Evolutionary conservation across 768 basidiomycete genomes (phyloP).

Genomic region (Termitomyces sp.): DNA sequence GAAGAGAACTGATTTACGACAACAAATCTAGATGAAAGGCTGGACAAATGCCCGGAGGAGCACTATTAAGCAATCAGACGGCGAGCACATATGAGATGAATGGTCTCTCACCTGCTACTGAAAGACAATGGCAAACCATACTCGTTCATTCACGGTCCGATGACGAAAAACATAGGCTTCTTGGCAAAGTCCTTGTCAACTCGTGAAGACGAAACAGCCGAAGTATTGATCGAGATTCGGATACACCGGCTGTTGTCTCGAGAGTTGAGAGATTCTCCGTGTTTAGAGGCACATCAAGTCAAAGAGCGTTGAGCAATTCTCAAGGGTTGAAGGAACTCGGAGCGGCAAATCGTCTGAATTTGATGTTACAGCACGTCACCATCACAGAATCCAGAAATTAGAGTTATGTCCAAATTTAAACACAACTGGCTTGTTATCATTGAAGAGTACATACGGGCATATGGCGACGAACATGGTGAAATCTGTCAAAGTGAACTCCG

Average conservation of each 20-base stretch:
- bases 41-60: not conserved
- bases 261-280: not conserved
- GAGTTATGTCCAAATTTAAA: no score
- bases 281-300: not conserved
- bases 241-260: not conserved
- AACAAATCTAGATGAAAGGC: not conserved
- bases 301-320: not conserved
- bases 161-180: constrained; percentile 1
- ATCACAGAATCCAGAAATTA: not conserved
- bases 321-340: not conserved
- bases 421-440: no score
- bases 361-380: not conserved
- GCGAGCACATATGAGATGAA: not conserved
- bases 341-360: not conserved
- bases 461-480: no score
- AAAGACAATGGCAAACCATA: not conserved
- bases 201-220: not conserved
- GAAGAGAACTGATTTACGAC: not conserved
- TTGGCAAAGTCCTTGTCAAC: not conserved
- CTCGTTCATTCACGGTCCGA: not conserved
- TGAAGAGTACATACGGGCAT: not conserved
- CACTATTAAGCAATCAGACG: not conserved
- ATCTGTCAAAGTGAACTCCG: not conserved
- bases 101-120: not conserved
- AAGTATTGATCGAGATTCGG: not conserved